Evolutionary conservation across 192 early-diverging fungal genomes (phyloP).

Genomic region (Mortierella claussenii): DNA sequence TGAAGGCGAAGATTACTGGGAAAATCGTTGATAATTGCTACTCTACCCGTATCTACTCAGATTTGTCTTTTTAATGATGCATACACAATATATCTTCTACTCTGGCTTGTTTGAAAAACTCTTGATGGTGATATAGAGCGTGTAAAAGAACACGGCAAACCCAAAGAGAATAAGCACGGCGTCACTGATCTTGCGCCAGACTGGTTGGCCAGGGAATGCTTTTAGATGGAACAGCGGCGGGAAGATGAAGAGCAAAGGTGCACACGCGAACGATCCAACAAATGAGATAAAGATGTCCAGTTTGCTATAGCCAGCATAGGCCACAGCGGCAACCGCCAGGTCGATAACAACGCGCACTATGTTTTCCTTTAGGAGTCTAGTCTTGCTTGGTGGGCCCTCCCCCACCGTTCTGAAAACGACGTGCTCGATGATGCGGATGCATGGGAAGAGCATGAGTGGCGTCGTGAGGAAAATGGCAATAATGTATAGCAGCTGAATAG

Average conservation of each 20-base stretch:
- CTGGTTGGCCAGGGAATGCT: conserved; percentile 58
- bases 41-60: not conserved
- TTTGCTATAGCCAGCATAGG: conserved; percentile 77
- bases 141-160: conserved; percentile 65
- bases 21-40: conserved; percentile 29
- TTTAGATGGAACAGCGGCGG: conserved; percentile 84
- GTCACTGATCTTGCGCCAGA: conserved; percentile 62
- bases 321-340: conserved; percentile 67
- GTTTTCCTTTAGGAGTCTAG: conserved; percentile 83
- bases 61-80: not conserved
- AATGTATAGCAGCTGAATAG: conserved; percentile 85
- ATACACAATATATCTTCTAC: no score
- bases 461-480: conserved; percentile 91
- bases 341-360: conserved; percentile 74
- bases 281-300: conserved; percentile 92
- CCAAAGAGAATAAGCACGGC: conserved; percentile 73
- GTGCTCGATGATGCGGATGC: conserved; percentile 89
- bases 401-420: conserved; percentile 67
- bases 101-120: conserved; percentile 26
- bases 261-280: conserved; percentile 83
- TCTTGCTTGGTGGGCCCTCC: conserved; percentile 69
- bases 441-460: conserved; percentile 87
- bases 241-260: conserved; percentile 83
- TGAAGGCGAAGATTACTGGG: conserved; percentile 51
- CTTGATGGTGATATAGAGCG: conserved; percentile 71